Conservation (phyloP, 1,139 yeast species). For the Starmera stellimalicola region DNA sequence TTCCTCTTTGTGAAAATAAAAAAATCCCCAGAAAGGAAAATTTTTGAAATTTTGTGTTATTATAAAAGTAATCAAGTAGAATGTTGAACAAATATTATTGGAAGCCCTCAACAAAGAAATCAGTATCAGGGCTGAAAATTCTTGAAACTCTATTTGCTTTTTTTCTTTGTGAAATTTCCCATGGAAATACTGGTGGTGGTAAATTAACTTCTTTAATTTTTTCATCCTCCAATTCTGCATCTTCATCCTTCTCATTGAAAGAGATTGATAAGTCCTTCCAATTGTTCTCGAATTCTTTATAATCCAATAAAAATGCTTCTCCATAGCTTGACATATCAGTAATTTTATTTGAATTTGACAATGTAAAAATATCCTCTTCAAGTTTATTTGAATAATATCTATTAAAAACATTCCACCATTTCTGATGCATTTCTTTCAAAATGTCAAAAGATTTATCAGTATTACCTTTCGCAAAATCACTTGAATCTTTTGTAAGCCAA, state of each 20-base stretch:
- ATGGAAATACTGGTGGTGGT: slow-evolving; percentile 16
- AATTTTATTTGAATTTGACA: slow-evolving; percentile 9
- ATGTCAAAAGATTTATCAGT: slow-evolving; percentile 9
- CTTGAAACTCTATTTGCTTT: slow-evolving; percentile 8
- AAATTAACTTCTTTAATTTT: not conserved
- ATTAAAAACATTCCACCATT: slow-evolving; percentile 15
- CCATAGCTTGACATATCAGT: slow-evolving; percentile 11
- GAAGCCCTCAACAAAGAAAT: slow-evolving; percentile 7
- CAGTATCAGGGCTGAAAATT: slow-evolving; percentile 9
- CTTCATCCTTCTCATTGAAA: slow-evolving; percentile 4
- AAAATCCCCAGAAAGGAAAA: too few relatives aligned
- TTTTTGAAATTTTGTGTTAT: too few relatives aligned
- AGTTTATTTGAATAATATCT: slow-evolving; percentile 9
- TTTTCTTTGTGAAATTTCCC: slow-evolving; percentile 13
- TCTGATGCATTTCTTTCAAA: slow-evolving; percentile 5
- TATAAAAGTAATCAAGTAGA: too few relatives aligned
- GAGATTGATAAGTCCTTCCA: slow-evolving; percentile 5
- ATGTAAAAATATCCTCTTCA: slow-evolving; percentile 8
- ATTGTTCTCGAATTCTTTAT: slow-evolving; percentile 7
- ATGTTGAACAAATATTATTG: too few relatives aligned
- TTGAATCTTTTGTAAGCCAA: slow-evolving; percentile 37
- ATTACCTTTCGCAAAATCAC: slow-evolving; percentile 2
- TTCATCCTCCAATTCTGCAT: slow-evolving; percentile 1
- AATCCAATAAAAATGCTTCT: slow-evolving; percentile 6
- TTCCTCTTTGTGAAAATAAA: too few relatives aligned